A percentile compares a stretch with the other conserved stretches of the same genome.
Evolutionary conservation across 2,329 filamentous ascomycete genomes (phyloP).

Genomic region (Phaeosphaeriaceae sp.): DNA sequence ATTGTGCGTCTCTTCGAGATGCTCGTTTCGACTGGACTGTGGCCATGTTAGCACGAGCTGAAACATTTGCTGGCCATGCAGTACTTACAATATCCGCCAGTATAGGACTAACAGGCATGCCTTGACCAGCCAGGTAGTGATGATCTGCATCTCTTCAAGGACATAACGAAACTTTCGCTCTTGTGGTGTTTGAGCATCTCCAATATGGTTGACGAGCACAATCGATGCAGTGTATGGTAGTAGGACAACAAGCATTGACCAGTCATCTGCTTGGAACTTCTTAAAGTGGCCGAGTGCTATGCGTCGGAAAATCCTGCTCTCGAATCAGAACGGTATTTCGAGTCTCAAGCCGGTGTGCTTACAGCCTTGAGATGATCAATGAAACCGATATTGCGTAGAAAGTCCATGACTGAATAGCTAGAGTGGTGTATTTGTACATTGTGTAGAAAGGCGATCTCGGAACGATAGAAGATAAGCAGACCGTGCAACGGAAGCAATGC

Average conservation of each 20-base stretch:
- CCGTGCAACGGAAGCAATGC: neutral
- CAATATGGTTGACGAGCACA: slow-evolving; percentile 22
- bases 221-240: slow-evolving; percentile 30
- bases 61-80: neutral
- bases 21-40: slow-evolving; percentile 20
- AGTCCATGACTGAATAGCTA: slow-evolving; percentile 34
- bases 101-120: slow-evolving; percentile 37
- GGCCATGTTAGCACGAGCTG: slow-evolving; percentile 4
- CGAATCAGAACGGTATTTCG: neutral
- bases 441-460: neutral
- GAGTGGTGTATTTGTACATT: slow-evolving; percentile 8
- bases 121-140: slow-evolving; percentile 37
- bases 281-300: slow-evolving; percentile 29
- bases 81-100: slow-evolving; percentile 39
- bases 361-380: slow-evolving; percentile 33
- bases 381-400: slow-evolving; percentile 30
- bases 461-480: slow-evolving; percentile 22
- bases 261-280: slow-evolving; percentile 38
- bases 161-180: slow-evolving; percentile 28
- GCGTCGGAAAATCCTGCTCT: slow-evolving; percentile 25
- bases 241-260: slow-evolving; percentile 33
- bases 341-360: slow-evolving; percentile 5
- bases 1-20: slow-evolving; percentile 16
- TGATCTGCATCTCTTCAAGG: slow-evolving; percentile 36
- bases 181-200: neutral